Evolutionary conservation across 169 alveolate genomes (phyloP).

Genomic region (Plasmodium sp.): DNA sequence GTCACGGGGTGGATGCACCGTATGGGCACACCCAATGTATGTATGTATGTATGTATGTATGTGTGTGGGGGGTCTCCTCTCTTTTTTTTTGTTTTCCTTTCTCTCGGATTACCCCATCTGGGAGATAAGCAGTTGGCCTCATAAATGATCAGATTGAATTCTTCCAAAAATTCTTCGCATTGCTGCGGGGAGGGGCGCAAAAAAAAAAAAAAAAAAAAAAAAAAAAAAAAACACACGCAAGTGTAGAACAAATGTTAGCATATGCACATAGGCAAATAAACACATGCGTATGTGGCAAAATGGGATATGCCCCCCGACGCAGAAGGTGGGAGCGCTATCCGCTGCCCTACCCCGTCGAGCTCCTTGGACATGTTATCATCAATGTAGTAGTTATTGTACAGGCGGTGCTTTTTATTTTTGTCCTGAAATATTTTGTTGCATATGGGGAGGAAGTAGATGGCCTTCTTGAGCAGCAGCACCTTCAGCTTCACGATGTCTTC

Average conservation of each 20-base stretch:
- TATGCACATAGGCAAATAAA: background rate
- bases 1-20: background rate
- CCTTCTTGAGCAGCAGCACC: constrained; percentile 50
- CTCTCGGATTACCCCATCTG: constrained; percentile 46
- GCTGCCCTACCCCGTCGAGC: constrained; percentile 31
- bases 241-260: background rate
- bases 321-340: background rate
- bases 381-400: constrained; percentile 57
- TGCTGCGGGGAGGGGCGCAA: background rate
- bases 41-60: background rate
- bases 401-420: constrained; percentile 46
- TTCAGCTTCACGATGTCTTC: constrained; percentile 54
- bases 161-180: constrained; percentile 61
- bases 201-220: background rate
- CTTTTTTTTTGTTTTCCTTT: background rate
- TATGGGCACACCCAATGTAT: background rate
- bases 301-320: background rate
- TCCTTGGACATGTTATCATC: constrained; percentile 67
- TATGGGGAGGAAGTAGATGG: constrained; percentile 55
- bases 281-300: background rate
- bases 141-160: constrained; percentile 28
- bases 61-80: no score
- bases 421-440: constrained; percentile 72
- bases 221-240: background rate
- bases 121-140: constrained; percentile 58